These are phyloP conservation scores for Naganishia onofrii DNA, from an alignment of 768 basidiomycete species.

Conservation along the genomic window DNA sequence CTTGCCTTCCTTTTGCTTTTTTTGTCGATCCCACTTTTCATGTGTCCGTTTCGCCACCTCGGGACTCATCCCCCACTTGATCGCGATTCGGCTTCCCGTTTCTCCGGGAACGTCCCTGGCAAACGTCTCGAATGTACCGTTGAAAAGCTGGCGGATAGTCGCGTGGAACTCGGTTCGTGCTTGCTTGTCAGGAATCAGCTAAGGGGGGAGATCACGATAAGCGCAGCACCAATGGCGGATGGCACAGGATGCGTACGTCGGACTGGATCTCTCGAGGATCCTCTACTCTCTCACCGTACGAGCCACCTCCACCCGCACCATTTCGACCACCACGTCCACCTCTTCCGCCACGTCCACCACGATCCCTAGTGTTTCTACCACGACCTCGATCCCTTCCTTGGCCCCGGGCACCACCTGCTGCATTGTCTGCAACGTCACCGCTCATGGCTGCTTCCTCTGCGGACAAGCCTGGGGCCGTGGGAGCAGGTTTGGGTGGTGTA, in stretches of 20 bases:
- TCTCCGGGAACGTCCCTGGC: slow-evolving; percentile 58
- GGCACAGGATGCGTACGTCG: slow-evolving; percentile 60
- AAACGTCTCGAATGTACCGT: slow-evolving; percentile 78
- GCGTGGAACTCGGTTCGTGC: slow-evolving; percentile 79
- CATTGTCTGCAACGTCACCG: neutral
- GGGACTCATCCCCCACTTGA: slow-evolving; percentile 64
- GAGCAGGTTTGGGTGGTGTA: slow-evolving; percentile 61
- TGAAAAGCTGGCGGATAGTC: slow-evolving; percentile 73
- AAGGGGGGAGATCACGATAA: slow-evolving; percentile 6
- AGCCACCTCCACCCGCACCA: slow-evolving; percentile 35
- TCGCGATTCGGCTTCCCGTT: slow-evolving; percentile 67
- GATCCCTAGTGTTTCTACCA: slow-evolving; percentile 39
- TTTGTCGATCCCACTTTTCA: slow-evolving; percentile 19
- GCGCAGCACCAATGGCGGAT: neutral
- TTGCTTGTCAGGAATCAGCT: slow-evolving; percentile 81
- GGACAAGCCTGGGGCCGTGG: neutral
- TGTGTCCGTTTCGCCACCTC: slow-evolving; percentile 3
- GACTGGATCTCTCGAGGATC: slow-evolving; percentile 76
- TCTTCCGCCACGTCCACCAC: slow-evolving; percentile 38
- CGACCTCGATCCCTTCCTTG: slow-evolving; percentile 48
- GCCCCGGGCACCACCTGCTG: slow-evolving; percentile 33
- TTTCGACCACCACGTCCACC: slow-evolving; percentile 31
- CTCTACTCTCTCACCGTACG: slow-evolving; percentile 53
- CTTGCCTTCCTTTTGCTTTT: slow-evolving; percentile 19
- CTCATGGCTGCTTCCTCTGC: slow-evolving; percentile 34